phyloP scores from a whole-genome alignment of 768 basidiomycete species.

The Chalciporus chontae region DNA sequence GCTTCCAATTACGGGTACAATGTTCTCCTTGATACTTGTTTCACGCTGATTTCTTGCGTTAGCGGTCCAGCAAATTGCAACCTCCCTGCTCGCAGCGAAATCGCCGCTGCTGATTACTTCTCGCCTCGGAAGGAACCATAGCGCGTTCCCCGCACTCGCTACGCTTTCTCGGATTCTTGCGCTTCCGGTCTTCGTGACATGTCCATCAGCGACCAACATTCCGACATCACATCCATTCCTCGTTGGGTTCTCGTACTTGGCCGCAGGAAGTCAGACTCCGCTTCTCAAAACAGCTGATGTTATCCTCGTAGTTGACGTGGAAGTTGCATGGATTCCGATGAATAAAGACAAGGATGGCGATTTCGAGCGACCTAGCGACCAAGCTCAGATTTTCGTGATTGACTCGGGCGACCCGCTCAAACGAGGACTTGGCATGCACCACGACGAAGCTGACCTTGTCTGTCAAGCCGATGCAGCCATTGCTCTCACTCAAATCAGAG shows the following conservation, averaged over 20 bases:
- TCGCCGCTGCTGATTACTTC: constrained; percentile 65
- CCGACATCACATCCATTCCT: constrained; percentile 56
- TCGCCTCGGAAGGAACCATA: constrained; percentile 52
- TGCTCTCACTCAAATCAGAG: constrained; percentile 47
- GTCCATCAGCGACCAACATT: constrained; percentile 49
- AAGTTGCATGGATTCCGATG: constrained; percentile 61
- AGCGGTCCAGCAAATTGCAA: constrained; percentile 40
- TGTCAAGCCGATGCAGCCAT: constrained; percentile 54
- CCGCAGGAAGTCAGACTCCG: constrained; percentile 40
- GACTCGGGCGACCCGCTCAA: constrained; percentile 64
- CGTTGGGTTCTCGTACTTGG: constrained; percentile 50
- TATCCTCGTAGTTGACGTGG: constrained; percentile 61
- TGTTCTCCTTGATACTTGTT: not conserved
- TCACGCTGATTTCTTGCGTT: not conserved
- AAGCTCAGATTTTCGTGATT: constrained; percentile 54
- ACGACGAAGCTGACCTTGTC: constrained; percentile 53
- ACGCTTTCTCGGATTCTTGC: constrained; percentile 48
- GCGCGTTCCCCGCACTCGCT: constrained; percentile 43
- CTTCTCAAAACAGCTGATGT: constrained; percentile 56
- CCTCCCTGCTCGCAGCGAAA: constrained; percentile 46
- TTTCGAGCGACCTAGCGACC: constrained; percentile 33
- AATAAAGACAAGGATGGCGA: constrained; percentile 35
- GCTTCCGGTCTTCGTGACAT: constrained; percentile 52
- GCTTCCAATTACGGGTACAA: constrained; percentile 39
- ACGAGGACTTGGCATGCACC: constrained; percentile 43